These are phyloP conservation scores for Stagonosporopsis chrysanthemi DNA, from an alignment of 2,329 filamentous ascomycete genomes.

Conservation along the genomic window DNA sequence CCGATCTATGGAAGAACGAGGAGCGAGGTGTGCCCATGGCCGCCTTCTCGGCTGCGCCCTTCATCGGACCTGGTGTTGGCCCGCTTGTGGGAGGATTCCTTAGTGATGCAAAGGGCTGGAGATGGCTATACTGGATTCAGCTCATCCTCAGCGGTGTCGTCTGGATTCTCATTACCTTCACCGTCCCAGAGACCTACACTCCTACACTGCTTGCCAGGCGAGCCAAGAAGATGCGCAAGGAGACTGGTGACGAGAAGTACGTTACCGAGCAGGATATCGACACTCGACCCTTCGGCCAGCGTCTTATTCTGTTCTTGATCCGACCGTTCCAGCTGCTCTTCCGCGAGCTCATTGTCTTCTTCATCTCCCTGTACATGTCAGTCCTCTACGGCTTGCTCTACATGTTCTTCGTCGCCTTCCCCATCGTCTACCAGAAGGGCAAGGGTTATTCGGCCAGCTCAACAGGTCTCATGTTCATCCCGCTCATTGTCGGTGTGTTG, in stretches of 20 bases:
- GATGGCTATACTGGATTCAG: constrained; percentile 89
- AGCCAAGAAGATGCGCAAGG: constrained; percentile 74
- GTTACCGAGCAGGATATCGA: constrained; percentile 86
- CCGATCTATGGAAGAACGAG: constrained; percentile 84
- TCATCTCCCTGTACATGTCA: constrained; percentile 85
- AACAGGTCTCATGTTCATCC: constrained; percentile 88
- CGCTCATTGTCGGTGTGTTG: constrained; percentile 78
- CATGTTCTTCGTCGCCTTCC: constrained; percentile 69
- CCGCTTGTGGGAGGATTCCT: constrained; percentile 75
- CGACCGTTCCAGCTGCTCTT: constrained; percentile 88
- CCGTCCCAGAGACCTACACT: constrained; percentile 89
- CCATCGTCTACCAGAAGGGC: constrained; percentile 75
- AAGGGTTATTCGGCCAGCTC: constrained; percentile 78
- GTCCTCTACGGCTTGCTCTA: constrained; percentile 78
- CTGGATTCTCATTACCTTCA: constrained; percentile 82
- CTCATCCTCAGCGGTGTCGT: constrained; percentile 75
- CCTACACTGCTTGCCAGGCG: constrained; percentile 76
- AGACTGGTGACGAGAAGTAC: constrained; percentile 70
- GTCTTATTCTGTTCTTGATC: constrained; percentile 76
- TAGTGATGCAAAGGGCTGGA: constrained; percentile 73
- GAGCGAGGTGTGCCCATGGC: constrained; percentile 89
- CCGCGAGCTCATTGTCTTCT: constrained; percentile 81
- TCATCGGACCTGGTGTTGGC: constrained; percentile 76
- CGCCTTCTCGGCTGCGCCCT: constrained; percentile 82
- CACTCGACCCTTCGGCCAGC: constrained; percentile 70